Percentiles rank a stretch among this genome's conserved stretches.
phyloP scores from a whole-genome alignment of 306 rosid genomes.

The Cucumis melo region DNA sequence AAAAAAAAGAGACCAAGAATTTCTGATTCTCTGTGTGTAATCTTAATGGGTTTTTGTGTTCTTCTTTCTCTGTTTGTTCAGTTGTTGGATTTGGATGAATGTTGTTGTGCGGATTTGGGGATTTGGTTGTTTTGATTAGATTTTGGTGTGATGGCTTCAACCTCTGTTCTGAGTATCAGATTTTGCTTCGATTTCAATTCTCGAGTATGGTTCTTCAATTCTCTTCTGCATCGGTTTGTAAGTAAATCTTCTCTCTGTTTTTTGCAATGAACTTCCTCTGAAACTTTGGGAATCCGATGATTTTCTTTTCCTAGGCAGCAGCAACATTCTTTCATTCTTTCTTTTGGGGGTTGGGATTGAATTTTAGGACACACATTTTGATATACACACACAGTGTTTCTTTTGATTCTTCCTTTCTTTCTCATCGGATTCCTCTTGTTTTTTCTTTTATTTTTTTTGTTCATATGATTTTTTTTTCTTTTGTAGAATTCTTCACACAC shows the following conservation, averaged over 20 bases:
- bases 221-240: slow-evolving; percentile 18
- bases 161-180: slow-evolving; percentile 41
- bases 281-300: slow-evolving; percentile 96
- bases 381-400: neutral
- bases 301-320: slow-evolving; percentile 39
- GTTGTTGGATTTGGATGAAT: slow-evolving; percentile 12
- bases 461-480: neutral
- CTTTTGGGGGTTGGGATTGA: slow-evolving; percentile 29
- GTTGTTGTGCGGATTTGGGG: slow-evolving; percentile 16
- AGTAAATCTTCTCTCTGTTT: slow-evolving; percentile 14
- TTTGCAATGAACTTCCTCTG: slow-evolving; percentile 47
- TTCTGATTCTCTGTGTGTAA: neutral
- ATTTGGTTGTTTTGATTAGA: slow-evolving; percentile 26
- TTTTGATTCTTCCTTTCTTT: slow-evolving; percentile 9
- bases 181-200: slow-evolving; percentile 35
- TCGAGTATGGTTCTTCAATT: slow-evolving; percentile 51
- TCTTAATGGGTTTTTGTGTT: neutral
- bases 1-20: neutral
- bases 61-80: neutral
- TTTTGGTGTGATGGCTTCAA: slow-evolving; percentile 47
- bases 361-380: slow-evolving; percentile 44
- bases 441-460: neutral
- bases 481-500: slow-evolving; percentile 30
- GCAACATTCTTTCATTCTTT: slow-evolving; percentile 67
- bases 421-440: slow-evolving; percentile 88